A percentile compares a stretch with the other conserved stretches of the same genome.
These are phyloP conservation scores for Talaromyces nanjingensis DNA, from an alignment of 495 filamentous ascomycete genomes.

Conservation along the genomic window DNA sequence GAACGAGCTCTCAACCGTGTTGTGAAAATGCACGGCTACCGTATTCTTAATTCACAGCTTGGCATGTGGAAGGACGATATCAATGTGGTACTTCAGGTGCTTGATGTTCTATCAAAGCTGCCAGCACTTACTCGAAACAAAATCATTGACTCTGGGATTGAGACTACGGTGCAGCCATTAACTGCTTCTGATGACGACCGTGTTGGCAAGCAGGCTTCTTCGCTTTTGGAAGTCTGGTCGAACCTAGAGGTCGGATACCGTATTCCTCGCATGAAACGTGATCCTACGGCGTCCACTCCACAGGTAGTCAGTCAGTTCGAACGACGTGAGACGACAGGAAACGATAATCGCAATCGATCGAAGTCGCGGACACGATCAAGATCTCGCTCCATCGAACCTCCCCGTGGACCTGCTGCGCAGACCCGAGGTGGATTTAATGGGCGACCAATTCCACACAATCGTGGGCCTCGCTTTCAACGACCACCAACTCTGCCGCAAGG, in stretches of 20 bases:
- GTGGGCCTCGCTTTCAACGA: constrained; percentile 49
- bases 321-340: constrained; percentile 56
- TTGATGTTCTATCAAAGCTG: constrained; percentile 83
- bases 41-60: constrained; percentile 81
- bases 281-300: constrained; percentile 40
- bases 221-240: constrained; percentile 77
- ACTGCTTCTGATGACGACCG: constrained; percentile 62
- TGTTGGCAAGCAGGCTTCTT: constrained; percentile 62
- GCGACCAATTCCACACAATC: constrained; percentile 52
- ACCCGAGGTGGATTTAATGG: constrained; percentile 56
- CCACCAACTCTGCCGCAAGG: constrained; percentile 61
- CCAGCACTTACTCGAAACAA: constrained; percentile 94
- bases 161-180: constrained; percentile 69
- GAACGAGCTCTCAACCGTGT: constrained; percentile 83
- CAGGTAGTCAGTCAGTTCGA: constrained; percentile 53
- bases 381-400: constrained; percentile 45
- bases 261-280: constrained; percentile 77
- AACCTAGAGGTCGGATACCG: constrained; percentile 88
- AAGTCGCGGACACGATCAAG: constrained; percentile 46
- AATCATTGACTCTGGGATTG: constrained; percentile 93
- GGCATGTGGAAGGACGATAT: constrained; percentile 78
- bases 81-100: constrained; percentile 80
- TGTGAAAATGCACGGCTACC: constrained; percentile 94
- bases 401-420: constrained; percentile 43
- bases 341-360: constrained; percentile 52